Conservation (phyloP, 805 yeast genomes). For the Ogataea pignaliae region DNA sequence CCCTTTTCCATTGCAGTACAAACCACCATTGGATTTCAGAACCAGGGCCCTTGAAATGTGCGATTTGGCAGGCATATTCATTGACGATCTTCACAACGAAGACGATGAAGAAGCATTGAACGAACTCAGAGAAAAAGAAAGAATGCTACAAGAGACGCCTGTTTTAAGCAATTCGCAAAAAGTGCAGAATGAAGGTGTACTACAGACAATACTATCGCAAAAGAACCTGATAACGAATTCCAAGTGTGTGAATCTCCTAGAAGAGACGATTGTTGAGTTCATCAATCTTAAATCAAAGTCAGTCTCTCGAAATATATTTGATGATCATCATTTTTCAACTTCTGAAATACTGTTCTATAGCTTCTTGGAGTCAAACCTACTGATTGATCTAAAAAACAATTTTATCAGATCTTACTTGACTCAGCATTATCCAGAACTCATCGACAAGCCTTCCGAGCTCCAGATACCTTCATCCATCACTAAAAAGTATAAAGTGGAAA, state of each 20-base stretch:
- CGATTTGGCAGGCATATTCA: conserved; percentile 29
- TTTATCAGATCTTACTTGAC: conserved; percentile 35
- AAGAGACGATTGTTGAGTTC: conserved; percentile 10
- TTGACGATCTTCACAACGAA: conserved; percentile 25
- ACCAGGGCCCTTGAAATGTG: conserved; percentile 29
- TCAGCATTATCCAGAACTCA: conserved; percentile 29
- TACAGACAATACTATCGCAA: conserved; percentile 20
- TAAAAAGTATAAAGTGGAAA: not conserved
- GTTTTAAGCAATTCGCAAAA: conserved; percentile 25
- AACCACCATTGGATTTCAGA: conserved; percentile 50
- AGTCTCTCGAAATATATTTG: conserved; percentile 11
- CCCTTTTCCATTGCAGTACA: conserved; percentile 74
- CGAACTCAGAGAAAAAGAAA: conserved; percentile 24
- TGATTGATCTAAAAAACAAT: conserved; percentile 35
- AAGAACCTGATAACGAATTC: conserved; percentile 28
- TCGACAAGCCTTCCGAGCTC: not conserved
- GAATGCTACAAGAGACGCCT: conserved; percentile 23
- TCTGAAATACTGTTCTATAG: conserved; percentile 38
- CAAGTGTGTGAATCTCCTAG: conserved; percentile 24
- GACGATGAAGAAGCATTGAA: conserved; percentile 24
- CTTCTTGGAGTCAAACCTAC: conserved; percentile 27
- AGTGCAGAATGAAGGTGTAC: conserved; percentile 18
- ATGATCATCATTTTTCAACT: conserved; percentile 13
- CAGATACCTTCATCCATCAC: not conserved
- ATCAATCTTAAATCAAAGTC: conserved; percentile 2